Evolutionary conservation across 768 basidiomycete genomes (phyloP), one percentile per base, ranked within the genome.

Genomic region (Pleurotus cornucopiae): DNA sequence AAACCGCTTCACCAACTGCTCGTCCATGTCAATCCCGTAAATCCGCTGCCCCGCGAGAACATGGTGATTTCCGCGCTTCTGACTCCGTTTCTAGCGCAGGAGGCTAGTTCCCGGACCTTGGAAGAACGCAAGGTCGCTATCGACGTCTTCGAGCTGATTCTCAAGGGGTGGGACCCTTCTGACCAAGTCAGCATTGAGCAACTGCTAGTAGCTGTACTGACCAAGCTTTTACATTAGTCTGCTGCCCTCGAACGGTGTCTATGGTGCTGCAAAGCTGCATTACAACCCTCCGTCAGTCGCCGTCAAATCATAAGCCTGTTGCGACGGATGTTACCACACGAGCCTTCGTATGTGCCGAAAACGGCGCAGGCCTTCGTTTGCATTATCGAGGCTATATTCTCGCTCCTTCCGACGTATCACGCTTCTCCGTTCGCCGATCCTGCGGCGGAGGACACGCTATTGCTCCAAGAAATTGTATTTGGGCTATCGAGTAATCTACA

Each of bases 191-290:
- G 74, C 62, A 13, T 14, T 39, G 13, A 16, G 12, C 43, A 21
- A 38, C 45, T 5, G 40, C 41, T 16, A 16, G 46, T 46, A n/a
- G 34, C 25, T 6, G 7, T 39, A 16, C 40, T 47, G 11, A 46
- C 57, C 57, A 11, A 54, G 30, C 46, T 14, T 49, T 37, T 18
- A 25, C 48, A 48, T 30, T 60, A 74, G 73, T 64, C 77, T 61
- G 72, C 68, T 20, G 79, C 77, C 53, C 71, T 86, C 7, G 82
- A 83, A 57, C 81, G 88, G 21, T 82, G 78, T 61, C 59, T 86
- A 26, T 91, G 89, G 89, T 89, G 87, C 63, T 82, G 83, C 61
- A 81, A 79, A 60, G 86, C 86, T 6, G 82, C 82, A 69, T 72
- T 40, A 59, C 71, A 5, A 72, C 77, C 6, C 68, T 78, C 48